These are phyloP conservation scores for Cladosporium phlei DNA, from an alignment of 2,329 filamentous ascomycete genomes.

Conservation along the genomic window DNA sequence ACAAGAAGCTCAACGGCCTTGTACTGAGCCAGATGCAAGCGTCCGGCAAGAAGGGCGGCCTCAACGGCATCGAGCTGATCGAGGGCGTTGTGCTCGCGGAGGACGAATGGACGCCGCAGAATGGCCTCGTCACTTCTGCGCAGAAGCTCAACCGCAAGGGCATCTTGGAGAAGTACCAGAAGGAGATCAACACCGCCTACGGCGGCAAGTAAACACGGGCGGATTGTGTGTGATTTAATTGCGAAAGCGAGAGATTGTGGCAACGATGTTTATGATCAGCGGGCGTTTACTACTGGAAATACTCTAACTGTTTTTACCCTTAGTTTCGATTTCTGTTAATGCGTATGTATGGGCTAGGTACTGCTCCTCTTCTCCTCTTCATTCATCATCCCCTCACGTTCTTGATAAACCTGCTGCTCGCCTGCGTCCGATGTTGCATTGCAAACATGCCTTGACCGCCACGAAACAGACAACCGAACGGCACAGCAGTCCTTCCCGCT, in stretches of 20 bases:
- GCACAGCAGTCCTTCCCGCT: too few relatives aligned
- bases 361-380: background rate
- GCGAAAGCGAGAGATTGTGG: conserved; percentile 1
- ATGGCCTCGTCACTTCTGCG: conserved; percentile 49
- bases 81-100: conserved; percentile 72
- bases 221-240: background rate
- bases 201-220: conserved; percentile 15
- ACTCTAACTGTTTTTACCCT: conserved; percentile 7
- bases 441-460: too few relatives aligned
- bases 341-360: background rate
- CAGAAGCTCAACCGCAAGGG: conserved; percentile 50
- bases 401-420: background rate
- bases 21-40: conserved; percentile 68
- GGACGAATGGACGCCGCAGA: conserved; percentile 83
- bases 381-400: background rate
- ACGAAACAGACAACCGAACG: too few relatives aligned
- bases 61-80: conserved; percentile 68
- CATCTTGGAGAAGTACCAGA: conserved; percentile 48
- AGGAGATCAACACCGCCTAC: conserved; percentile 47
- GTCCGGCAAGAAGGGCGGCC: conserved; percentile 60
- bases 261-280: conserved; percentile 11
- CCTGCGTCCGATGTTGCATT: too few relatives aligned
- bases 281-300: conserved; percentile 10
- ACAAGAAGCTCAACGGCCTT: conserved; percentile 58
- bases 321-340: background rate